Evolutionary conservation across 164 flowering plant genomes (phyloP).

Genomic region (Kalanchoe fedtschenkoi): DNA sequence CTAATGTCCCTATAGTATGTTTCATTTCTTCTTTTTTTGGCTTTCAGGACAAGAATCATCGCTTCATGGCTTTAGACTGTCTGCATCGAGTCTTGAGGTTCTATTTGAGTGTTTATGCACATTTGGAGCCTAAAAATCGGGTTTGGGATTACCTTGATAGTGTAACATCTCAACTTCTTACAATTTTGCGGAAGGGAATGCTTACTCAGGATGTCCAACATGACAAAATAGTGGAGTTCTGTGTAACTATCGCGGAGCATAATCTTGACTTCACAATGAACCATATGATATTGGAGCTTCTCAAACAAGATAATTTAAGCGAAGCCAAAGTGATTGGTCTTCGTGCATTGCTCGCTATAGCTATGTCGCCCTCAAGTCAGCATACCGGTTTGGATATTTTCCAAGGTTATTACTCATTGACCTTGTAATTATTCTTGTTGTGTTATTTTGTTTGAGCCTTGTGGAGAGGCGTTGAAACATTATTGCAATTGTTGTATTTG

Average conservation of each 20-base stretch:
- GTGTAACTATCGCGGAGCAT: slow-evolving; percentile 93
- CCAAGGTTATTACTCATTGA: slow-evolving; percentile 38
- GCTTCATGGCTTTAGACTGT: slow-evolving; percentile 97
- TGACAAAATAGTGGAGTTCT: slow-evolving; percentile 95
- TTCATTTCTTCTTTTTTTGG: slow-evolving; percentile 13
- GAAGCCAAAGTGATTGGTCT: slow-evolving; percentile 98
- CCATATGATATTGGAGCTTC: slow-evolving; percentile 84
- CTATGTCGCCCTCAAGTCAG: slow-evolving; percentile 71
- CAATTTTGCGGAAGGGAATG: slow-evolving; percentile 83
- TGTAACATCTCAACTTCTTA: slow-evolving; percentile 84
- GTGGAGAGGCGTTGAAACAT: background rate
- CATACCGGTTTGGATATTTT: slow-evolving; percentile 75
- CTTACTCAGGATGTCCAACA: slow-evolving; percentile 97
- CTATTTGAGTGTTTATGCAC: slow-evolving; percentile 81
- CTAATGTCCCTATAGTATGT: background rate
- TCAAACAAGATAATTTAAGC: slow-evolving; percentile 78
- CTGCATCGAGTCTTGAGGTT: slow-evolving; percentile 92
- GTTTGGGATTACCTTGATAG: slow-evolving; percentile 98
- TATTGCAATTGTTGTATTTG: background rate
- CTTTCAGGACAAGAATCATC: slow-evolving; percentile 91
- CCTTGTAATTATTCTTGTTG: background rate
- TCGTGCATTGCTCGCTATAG: slow-evolving; percentile 87
- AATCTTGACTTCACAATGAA: slow-evolving; percentile 97
- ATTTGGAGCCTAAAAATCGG: slow-evolving; percentile 70
- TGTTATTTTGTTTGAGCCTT: background rate